Percentiles rank a stretch among this genome's conserved stretches.
Conservation (phyloP, 1,139 yeast genomes). For the Blastobotrys serpentis region DNA sequence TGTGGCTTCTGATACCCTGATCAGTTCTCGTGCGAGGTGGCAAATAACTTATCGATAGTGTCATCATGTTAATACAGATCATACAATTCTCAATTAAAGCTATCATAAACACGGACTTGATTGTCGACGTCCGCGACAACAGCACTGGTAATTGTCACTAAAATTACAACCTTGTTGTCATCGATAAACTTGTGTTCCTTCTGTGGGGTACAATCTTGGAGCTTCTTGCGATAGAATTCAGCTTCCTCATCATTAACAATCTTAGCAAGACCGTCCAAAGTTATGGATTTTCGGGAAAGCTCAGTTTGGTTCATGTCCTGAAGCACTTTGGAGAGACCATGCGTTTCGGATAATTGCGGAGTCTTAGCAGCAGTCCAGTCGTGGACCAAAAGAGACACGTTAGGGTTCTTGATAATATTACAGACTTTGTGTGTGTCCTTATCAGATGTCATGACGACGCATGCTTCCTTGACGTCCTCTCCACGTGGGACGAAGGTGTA, state of each 20-base stretch:
- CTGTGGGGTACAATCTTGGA: slow-evolving; percentile 51
- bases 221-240: slow-evolving; percentile 55
- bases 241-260: slow-evolving; percentile 49
- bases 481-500: slow-evolving; percentile 58
- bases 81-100: background rate
- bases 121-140: slow-evolving; percentile 81
- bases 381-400: slow-evolving; percentile 76
- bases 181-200: slow-evolving; percentile 66
- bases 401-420: slow-evolving; percentile 65
- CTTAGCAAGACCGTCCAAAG: slow-evolving; percentile 68
- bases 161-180: slow-evolving; percentile 62
- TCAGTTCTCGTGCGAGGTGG: too few species aligned
- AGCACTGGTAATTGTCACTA: slow-evolving; percentile 62
- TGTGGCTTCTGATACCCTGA: too few species aligned
- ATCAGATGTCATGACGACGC: slow-evolving; percentile 66
- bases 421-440: slow-evolving; percentile 66
- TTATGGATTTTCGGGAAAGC: slow-evolving; percentile 72
- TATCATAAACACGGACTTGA: slow-evolving; percentile 44
- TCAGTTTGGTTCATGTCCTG: slow-evolving; percentile 75
- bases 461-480: slow-evolving; percentile 41
- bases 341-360: slow-evolving; percentile 40
- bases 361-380: slow-evolving; percentile 75
- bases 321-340: slow-evolving; percentile 55
- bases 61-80: too few species aligned
- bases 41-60: too few species aligned